Evolutionary conservation across 1,284 basidiomycete species (phyloP).

Genomic region (Dichomitus squalens): DNA sequence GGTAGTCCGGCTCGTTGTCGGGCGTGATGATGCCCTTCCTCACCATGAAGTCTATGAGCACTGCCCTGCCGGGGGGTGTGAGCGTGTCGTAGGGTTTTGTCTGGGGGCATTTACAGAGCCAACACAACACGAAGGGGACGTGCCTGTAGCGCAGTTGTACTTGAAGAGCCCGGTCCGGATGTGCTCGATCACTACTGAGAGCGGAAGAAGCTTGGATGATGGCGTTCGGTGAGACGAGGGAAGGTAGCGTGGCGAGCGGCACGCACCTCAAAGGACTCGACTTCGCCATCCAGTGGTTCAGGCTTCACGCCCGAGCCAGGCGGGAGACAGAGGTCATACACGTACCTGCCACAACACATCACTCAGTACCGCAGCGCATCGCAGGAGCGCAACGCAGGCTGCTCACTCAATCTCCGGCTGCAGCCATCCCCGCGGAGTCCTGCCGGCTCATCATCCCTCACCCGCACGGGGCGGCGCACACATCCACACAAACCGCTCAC

Average conservation of each 20-base stretch:
- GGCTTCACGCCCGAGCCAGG: too few species aligned
- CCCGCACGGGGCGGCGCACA: conserved; percentile 17
- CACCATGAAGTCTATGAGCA: conserved; percentile 85
- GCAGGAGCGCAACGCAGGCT: neutral
- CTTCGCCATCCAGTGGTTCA: conserved; percentile 87
- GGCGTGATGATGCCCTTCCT: conserved; percentile 76
- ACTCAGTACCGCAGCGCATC: neutral
- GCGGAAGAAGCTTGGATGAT: conserved; percentile 64
- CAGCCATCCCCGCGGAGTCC: too few species aligned
- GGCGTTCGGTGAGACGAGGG: neutral
- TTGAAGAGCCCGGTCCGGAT: conserved; percentile 79
- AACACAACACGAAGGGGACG: too few species aligned
- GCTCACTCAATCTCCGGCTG: conserved; percentile 86
- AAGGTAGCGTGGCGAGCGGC: neutral
- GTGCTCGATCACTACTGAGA: conserved; percentile 53
- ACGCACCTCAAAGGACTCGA: conserved; percentile 83
- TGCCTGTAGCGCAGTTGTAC: conserved; percentile 81
- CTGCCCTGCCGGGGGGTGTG: conserved; percentile 41
- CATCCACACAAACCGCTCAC: conserved; percentile 48
- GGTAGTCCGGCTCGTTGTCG: conserved; percentile 75
- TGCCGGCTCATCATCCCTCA: conserved; percentile 41
- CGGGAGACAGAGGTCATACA: too few species aligned
- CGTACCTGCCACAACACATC: conserved; percentile 51
- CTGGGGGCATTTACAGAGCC: too few species aligned
- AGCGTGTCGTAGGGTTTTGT: neutral